Percentiles rank a stretch among this genome's conserved stretches.
Evolutionary conservation across 2,329 filamentous ascomycete species (phyloP).

Genomic region (Ophiocordyceps camponoti-floridani): DNA sequence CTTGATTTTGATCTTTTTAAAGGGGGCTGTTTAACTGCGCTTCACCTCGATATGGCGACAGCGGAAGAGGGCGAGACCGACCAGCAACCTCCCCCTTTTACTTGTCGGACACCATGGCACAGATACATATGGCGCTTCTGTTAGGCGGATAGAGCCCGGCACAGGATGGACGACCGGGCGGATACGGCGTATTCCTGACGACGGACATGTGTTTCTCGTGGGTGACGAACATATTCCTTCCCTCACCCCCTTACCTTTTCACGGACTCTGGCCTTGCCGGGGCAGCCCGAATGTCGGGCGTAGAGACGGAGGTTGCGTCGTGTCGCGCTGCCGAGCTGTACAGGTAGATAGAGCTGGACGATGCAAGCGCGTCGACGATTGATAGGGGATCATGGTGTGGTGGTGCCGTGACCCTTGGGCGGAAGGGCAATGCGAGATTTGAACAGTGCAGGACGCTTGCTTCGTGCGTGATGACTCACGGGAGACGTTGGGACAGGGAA

Average conservation of each 20-base stretch:
- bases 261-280: not conserved
- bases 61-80: not conserved
- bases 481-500: not conserved
- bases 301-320: not conserved
- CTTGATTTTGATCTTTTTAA: not conserved
- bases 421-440: not conserved
- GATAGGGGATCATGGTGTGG: not conserved
- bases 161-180: not conserved
- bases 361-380: conserved; percentile 7
- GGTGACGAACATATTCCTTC: not conserved
- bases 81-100: not conserved
- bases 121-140: conserved; percentile 2
- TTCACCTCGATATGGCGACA: not conserved
- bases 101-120: conserved; percentile 1
- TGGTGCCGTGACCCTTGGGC: not conserved
- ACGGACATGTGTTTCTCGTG: not conserved
- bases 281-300: no score
- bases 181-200: not conserved
- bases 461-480: no score
- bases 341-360: conserved; percentile 5
- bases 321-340: conserved; percentile 1
- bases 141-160: conserved; percentile 1
- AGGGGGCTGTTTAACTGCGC: no score
- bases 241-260: not conserved
- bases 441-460: not conserved